phyloP scores from a whole-genome alignment of 441 rosid species.

The Pelargonium cotyledonis region DNA sequence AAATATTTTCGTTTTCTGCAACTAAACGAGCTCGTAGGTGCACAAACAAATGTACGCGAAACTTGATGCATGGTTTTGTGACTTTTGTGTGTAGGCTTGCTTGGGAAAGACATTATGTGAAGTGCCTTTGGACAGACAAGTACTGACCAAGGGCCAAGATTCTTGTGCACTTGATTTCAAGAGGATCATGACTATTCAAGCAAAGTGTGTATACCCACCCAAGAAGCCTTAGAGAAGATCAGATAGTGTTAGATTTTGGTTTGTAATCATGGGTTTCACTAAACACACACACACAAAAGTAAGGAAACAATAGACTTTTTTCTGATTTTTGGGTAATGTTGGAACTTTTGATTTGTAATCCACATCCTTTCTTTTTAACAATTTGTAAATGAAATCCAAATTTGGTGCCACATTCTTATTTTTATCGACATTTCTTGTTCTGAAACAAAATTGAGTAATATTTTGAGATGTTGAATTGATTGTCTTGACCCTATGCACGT shows the following conservation, averaged over 20 bases:
- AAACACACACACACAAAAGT: no score
- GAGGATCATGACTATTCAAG: slow-evolving; percentile 57
- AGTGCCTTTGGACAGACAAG: slow-evolving; percentile 34
- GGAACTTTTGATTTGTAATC: not conserved
- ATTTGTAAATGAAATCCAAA: not conserved
- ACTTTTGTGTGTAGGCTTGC: slow-evolving; percentile 48
- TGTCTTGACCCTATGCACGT: not conserved
- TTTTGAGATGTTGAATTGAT: not conserved
- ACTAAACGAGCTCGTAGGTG: no score
- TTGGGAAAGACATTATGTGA: slow-evolving; percentile 50
- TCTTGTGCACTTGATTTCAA: slow-evolving; percentile 31
- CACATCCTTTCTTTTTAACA: not conserved
- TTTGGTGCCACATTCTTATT: not conserved
- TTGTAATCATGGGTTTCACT: not conserved
- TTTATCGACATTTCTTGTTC: not conserved
- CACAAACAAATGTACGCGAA: no score
- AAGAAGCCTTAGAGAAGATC: not conserved
- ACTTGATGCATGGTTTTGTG: no score
- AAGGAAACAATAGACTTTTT: no score
- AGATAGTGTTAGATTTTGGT: not conserved
- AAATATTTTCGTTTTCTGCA: no score
- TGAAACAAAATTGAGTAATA: no score
- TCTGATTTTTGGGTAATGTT: no score
- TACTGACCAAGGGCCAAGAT: slow-evolving; percentile 30
- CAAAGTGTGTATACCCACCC: slow-evolving; percentile 31